phyloP scores from a whole-genome alignment of 805 yeast genomes.

The Sugiyamaella smithiae region DNA sequence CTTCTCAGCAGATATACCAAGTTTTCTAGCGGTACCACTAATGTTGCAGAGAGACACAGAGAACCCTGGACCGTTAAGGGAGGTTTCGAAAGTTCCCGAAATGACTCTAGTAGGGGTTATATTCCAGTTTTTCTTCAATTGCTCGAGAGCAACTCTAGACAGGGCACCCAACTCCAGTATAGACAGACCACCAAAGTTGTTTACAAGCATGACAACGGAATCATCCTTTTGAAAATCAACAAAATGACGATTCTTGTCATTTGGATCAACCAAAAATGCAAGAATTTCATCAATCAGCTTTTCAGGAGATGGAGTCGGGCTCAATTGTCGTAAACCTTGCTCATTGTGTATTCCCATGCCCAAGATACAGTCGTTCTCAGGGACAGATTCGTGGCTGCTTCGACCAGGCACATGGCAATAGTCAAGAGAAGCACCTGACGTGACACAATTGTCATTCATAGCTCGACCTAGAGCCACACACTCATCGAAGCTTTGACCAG shows the following conservation, averaged over 20 bases:
- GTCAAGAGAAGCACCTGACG: constrained; percentile 86
- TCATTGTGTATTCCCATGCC: constrained; percentile 97
- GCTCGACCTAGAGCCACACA: constrained; percentile 57
- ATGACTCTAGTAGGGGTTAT: constrained; percentile 64
- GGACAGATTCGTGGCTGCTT: constrained; percentile 44
- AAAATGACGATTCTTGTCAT: constrained; percentile 74
- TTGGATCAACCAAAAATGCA: constrained; percentile 57
- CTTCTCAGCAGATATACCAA: neutral
- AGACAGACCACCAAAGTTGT: constrained; percentile 88
- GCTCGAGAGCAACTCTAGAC: constrained; percentile 52
- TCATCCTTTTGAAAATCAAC: constrained; percentile 63
- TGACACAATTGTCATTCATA: constrained; percentile 65
- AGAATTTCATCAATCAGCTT: constrained; percentile 54
- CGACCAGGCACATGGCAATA: constrained; percentile 89
- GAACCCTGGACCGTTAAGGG: constrained; percentile 87
- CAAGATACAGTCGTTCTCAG: constrained; percentile 63
- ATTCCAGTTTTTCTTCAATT: constrained; percentile 47
- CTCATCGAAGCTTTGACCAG: constrained; percentile 45
- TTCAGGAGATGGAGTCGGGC: constrained; percentile 73
- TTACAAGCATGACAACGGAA: constrained; percentile 65
- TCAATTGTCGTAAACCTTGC: constrained; percentile 68
- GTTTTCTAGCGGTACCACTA: neutral
- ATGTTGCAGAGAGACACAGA: constrained; percentile 71
- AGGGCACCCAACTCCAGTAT: constrained; percentile 71
- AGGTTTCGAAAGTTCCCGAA: constrained; percentile 78